Evolutionary conservation across 2,329 filamentous ascomycete genomes (phyloP), one percentile per base, ranked within the genome.

Genomic region (Colletotrichum sp.): DNA sequence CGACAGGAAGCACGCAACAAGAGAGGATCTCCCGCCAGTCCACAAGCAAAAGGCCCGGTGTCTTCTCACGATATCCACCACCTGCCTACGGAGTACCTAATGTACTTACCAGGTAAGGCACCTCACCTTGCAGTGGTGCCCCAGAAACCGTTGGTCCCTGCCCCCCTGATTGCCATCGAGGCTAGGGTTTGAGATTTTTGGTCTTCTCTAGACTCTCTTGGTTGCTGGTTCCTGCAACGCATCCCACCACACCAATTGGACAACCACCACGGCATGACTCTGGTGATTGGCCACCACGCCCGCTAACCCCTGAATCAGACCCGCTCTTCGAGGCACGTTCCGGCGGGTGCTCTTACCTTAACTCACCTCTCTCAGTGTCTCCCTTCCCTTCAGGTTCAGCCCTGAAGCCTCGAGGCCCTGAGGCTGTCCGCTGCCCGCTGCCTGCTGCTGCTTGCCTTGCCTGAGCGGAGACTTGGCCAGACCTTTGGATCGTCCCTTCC

Each of bases 151-250:
- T 36, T 68, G 73, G 69, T 68, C 63, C 63, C 26, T 59, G 60
- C 72, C 52, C 8, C 8, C 52, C 68, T 60, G 68, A 48, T 21
- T 63, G 43, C 69, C 18, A 43, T 73, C 43, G 57, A 55, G 68
- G 61, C 68, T 72, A 75, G 64, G 52, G 73, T 75, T 73, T 72
- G 70, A 72, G 70, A 72, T 73, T 68, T 64, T 60, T 64, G 9
- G 36, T 30, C 16, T n/a, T 21, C 61, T 63, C 61, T 24, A 21
- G 60, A 21, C n/a, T 55, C 21, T 39, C 64, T 60, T 34, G 32
- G n/a, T 59, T 9, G 36, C 61, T 16, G 16, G 32, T 48, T 71
- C 68, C 73, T 75, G 63, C 73, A 70, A 64, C 34, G 10, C 64
- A 61, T 68, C 64, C 70, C 70, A 48, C 36, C 66, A 34, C 30